phyloP scores from a whole-genome alignment of 345 rosid species.

The Eucalyptus victrix region DNA sequence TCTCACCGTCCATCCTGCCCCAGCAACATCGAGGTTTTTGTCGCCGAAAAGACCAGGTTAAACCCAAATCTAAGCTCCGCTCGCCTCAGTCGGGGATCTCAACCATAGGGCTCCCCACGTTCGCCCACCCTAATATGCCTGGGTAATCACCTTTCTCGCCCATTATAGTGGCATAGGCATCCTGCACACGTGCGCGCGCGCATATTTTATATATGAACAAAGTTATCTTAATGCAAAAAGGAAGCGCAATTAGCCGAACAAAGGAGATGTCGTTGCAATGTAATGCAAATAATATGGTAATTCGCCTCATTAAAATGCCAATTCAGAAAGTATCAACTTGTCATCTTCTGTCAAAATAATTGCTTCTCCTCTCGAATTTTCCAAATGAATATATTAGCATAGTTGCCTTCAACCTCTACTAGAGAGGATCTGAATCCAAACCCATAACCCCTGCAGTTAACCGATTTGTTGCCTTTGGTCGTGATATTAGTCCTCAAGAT shows the following conservation, averaged over 20 bases:
- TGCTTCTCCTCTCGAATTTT: background rate
- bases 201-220: background rate
- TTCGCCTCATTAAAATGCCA: no score
- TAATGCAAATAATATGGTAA: background rate
- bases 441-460: background rate
- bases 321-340: background rate
- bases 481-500: background rate
- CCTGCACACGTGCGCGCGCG: fast-evolving
- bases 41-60: background rate
- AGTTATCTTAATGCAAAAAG: background rate
- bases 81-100: fast-evolving
- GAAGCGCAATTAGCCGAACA: background rate
- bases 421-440: background rate
- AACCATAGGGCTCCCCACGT: fast-evolving
- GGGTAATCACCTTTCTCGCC: background rate
- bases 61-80: background rate
- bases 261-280: background rate
- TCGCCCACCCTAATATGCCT: background rate
- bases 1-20: background rate
- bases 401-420: background rate
- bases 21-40: background rate
- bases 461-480: fast-evolving
- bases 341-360: background rate
- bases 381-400: background rate
- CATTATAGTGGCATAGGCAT: background rate